phyloP scores from a whole-genome alignment of 495 filamentous ascomycete species.

The Neurospora hispaniola region DNA sequence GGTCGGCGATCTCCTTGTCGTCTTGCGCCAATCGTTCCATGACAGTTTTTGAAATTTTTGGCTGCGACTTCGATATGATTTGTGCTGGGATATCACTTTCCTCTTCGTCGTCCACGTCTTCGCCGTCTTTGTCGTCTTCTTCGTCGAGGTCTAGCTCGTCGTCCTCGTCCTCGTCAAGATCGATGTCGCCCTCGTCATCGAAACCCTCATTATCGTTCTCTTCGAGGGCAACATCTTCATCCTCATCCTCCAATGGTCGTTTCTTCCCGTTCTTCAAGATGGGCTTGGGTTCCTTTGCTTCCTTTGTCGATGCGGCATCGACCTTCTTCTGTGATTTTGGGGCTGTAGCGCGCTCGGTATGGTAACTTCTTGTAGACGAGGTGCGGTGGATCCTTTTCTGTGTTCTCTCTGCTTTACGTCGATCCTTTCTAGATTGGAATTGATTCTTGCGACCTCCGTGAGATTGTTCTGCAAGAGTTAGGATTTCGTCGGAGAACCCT shows the following conservation, averaged over 20 bases:
- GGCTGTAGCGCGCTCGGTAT: conserved; percentile 5
- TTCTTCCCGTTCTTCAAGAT: conserved; percentile 9
- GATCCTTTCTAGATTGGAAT: conserved; percentile 34
- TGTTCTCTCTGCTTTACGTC: conserved; percentile 36
- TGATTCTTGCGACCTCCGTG: not conserved
- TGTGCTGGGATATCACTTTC: conserved; percentile 20
- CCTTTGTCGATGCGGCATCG: not conserved
- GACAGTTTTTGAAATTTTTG: conserved; percentile 44
- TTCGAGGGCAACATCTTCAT: conserved; percentile 9
- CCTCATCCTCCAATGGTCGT: conserved; percentile 6
- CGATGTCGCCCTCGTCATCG: conserved; percentile 16
- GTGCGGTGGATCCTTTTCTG: conserved; percentile 27
- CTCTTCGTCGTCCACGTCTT: conserved; percentile 21
- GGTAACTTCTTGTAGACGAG: conserved; percentile 1
- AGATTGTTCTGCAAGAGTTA: not conserved
- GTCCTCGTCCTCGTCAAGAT: conserved; percentile 14
- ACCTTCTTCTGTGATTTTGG: not conserved
- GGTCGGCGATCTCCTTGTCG: conserved; percentile 74
- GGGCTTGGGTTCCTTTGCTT: conserved; percentile 5
- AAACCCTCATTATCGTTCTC: conserved; percentile 10
- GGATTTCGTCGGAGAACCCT: not conserved
- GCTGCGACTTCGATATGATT: conserved; percentile 11
- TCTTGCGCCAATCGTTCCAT: conserved; percentile 61
- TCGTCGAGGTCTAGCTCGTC: conserved; percentile 19
- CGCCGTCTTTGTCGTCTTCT: conserved; percentile 16